phyloP scores from a whole-genome alignment of 2,329 filamentous ascomycete species.

The Incumbomyces lentus region DNA sequence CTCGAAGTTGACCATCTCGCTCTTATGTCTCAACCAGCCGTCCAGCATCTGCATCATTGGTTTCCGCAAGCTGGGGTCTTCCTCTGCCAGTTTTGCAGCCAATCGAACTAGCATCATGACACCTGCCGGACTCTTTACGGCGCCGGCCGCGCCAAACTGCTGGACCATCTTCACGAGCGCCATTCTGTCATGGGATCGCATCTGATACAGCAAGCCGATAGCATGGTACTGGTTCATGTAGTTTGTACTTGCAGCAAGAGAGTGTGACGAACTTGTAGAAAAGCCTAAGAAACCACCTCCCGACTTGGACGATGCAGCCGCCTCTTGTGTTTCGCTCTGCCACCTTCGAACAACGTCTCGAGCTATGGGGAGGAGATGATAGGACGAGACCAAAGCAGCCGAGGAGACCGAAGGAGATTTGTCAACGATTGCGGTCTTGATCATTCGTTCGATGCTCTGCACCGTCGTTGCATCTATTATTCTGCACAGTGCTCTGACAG shows the following conservation, averaged over 20 bases:
- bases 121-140: constrained; percentile 88
- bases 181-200: constrained; percentile 96
- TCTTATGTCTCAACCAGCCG: constrained; percentile 95
- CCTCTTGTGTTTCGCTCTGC: constrained; percentile 98
- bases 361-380: constrained; percentile 92
- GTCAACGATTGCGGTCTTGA: constrained; percentile 99
- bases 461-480: constrained; percentile 96
- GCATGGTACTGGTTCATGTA: constrained; percentile 99
- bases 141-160: constrained; percentile 84
- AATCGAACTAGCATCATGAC: constrained; percentile 86
- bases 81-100: constrained; percentile 86
- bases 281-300: constrained; percentile 87
- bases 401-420: constrained; percentile 97
- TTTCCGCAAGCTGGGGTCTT: constrained; percentile 77
- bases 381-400: constrained; percentile 89
- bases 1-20: constrained; percentile 99
- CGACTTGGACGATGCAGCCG: constrained; percentile 79
- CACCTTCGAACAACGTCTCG: constrained; percentile 91
- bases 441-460: constrained; percentile 92
- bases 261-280: constrained; percentile 63
- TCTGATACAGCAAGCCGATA: constrained; percentile 93
- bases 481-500: constrained; percentile 86
- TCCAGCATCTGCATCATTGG: constrained; percentile 97
- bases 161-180: constrained; percentile 99
- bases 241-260: constrained; percentile 71